These are phyloP conservation scores for Zygosaccharomyces sapae DNA, from an alignment of 1,139 yeast species.

Conservation along the genomic window DNA sequence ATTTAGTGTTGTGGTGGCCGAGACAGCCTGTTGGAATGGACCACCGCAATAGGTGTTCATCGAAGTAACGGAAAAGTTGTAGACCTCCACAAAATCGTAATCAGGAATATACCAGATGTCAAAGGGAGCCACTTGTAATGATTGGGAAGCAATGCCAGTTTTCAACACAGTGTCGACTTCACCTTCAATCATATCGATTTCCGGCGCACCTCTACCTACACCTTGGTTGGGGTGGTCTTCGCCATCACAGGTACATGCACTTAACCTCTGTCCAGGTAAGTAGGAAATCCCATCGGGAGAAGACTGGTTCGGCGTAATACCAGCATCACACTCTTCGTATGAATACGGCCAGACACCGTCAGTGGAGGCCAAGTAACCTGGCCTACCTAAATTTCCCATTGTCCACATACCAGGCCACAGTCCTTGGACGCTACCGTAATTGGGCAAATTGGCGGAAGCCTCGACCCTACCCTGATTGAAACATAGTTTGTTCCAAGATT, in stretches of 20 bases:
- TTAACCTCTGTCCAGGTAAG: slow-evolving; percentile 72
- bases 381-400: slow-evolving; percentile 78
- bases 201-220: slow-evolving; percentile 83
- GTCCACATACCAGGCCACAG: slow-evolving; percentile 93
- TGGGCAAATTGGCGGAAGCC: slow-evolving; percentile 67
- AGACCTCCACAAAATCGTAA: slow-evolving; percentile 61
- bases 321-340: slow-evolving; percentile 79
- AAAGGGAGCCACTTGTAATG: slow-evolving; percentile 77
- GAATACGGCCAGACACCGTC: slow-evolving; percentile 90
- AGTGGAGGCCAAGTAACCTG: slow-evolving; percentile 73
- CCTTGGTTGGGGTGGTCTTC: slow-evolving; percentile 80
- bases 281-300: slow-evolving; percentile 75
- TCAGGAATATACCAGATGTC: slow-evolving; percentile 86
- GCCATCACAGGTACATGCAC: slow-evolving; percentile 65
- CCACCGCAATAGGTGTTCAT: slow-evolving; percentile 82
- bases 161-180: slow-evolving; percentile 49
- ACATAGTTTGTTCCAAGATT: slow-evolving; percentile 79
- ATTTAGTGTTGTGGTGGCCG: slow-evolving; percentile 68
- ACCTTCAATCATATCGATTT: slow-evolving; percentile 81
- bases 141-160: slow-evolving; percentile 72
- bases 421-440: slow-evolving; percentile 63
- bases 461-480: slow-evolving; percentile 73
- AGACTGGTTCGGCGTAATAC: slow-evolving; percentile 85
- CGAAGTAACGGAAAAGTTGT: slow-evolving; percentile 56
- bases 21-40: slow-evolving; percentile 79